A percentile compares a stretch with the other conserved stretches of the same genome.
phyloP scores from a whole-genome alignment of 192 early-diverging fungal genomes.

The Coemansia biformis region DNA sequence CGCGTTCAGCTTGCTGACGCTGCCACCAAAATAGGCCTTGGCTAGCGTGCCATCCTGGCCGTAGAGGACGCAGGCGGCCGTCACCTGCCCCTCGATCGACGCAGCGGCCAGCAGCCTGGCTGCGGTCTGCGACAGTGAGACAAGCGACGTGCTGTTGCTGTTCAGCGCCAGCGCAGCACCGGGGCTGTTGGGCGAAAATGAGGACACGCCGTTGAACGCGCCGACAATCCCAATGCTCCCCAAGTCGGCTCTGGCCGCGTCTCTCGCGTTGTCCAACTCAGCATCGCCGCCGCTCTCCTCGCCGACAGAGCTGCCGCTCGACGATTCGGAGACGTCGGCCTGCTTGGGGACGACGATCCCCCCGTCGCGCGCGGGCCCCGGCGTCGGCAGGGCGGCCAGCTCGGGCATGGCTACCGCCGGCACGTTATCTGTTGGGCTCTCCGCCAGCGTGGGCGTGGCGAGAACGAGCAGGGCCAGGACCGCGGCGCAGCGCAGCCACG shows the following conservation, averaged over 20 bases:
- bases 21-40: slow-evolving; percentile 43
- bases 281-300: slow-evolving; percentile 4
- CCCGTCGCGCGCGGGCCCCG: not conserved
- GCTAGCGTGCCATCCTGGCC: slow-evolving; percentile 18
- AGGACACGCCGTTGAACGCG: slow-evolving; percentile 46
- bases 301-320: too few relatives aligned
- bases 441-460: slow-evolving; percentile 23
- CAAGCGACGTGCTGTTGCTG: slow-evolving; percentile 28
- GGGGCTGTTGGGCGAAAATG: slow-evolving; percentile 21
- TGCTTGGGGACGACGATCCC: not conserved
- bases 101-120: slow-evolving; percentile 23
- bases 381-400: not conserved
- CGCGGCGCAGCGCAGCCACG: slow-evolving; percentile 19
- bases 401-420: not conserved
- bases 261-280: too few relatives aligned
- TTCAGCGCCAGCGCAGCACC: slow-evolving; percentile 28
- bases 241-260: too few relatives aligned
- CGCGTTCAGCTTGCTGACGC: slow-evolving; percentile 27
- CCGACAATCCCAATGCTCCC: slow-evolving; percentile 50
- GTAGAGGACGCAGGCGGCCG: slow-evolving; percentile 38
- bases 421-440: slow-evolving; percentile 1
- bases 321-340: too few relatives aligned
- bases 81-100: slow-evolving; percentile 23
- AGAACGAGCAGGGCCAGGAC: slow-evolving; percentile 17
- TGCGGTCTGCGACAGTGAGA: slow-evolving; percentile 30